Evolutionary conservation across 1,139 yeast species (phyloP), one percentile per base, ranked within the genome.

Genomic region (Geotrichum histeridarum): DNA sequence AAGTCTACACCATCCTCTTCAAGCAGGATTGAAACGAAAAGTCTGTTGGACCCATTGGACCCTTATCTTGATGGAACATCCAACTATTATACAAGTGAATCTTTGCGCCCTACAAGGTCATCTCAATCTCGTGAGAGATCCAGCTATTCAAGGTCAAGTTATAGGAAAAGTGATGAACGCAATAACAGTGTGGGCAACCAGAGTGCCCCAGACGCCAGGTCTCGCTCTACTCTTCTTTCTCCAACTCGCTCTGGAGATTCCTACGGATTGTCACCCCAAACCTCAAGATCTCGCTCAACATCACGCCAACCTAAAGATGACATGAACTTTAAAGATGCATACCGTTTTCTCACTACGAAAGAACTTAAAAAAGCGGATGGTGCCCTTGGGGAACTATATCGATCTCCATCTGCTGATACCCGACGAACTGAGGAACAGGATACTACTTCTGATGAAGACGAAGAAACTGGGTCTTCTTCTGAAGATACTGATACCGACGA

Each of bases 401-500:
- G 54, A 14, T 32, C 54, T 4, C 55, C 57, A 22, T 53, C 59
- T 11, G 48, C 55, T 6, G 56, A 55, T 31, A 54, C 54, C 46
- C 48, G 48, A 48, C 48, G 58, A 35, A 48, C 57, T 42, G 32
- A 60, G 55, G 50, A 59, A 32, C 50, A 58, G 31, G 61, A 59
- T 30, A 55, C 50, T 12, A 59, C 55, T 33, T 42, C 59, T 18
- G 61, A 56, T 38, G 58, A 60, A 27, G 61, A 59, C 33, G 60
- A 57, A 30, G 64, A 57, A 17, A 53, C 55, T 22, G 61, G 48
- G 3, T 35, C 52, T 11, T 54, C 60, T 7, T 60, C 61, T 67
- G 78, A 74, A 48, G 70, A 72, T 39, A 78, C 84, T 63, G 89
- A 83, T 56, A 74, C 81, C 54, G 81, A 82, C 11, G 84, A 84